Base-by-base conservation (phyloP, 768 basidiomycete species). In the Candolleomyces aberdarensis region DNA sequence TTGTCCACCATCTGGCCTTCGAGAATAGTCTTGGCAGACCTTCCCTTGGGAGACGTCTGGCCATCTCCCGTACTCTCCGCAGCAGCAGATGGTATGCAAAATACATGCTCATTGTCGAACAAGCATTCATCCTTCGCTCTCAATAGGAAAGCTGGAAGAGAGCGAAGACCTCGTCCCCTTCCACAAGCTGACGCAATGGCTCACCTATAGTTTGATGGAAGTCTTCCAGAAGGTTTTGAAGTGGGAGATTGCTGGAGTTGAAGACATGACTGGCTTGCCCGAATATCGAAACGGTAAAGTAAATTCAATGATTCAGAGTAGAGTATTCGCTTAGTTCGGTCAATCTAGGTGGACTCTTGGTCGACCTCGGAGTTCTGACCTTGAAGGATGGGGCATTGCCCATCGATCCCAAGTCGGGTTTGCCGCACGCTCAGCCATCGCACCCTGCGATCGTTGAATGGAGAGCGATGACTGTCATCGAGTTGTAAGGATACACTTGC, bases 101-200 rank as follows among this genome's bases (percentile, higher is more conserved):
- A 5, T 20, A 17, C 20, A 49, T 20, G 13, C 15, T 4, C 62
- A 11, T 61, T 22, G 59, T 48, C 56, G 29, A 17, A 47, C 5
- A 66, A 67, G n/a, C 47, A 19, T 50, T 58, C 15, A 56, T 14
- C 49, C 17, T 14, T 51, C 9, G n/a, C 20, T 22, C 14, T 51
- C 19, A 22, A 22, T 29, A 51, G 49, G 29, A 31, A 51, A 19
- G 19, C 54, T 43, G 39, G 39, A 69, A 22, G 85, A 85, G 65
- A 88, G 86, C 51, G 88, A 88, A 56, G 81, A 86, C 56, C 78
- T 93, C 32, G 93, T 98, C 7, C 91, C 94, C 0, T 98, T 98
- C 80, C 96, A 98, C 77, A 98, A 99, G 72, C 81, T 99, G 52
- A 94, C 92, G 0, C 89, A 91, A 62, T 99, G 96, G 96, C 80